Base-by-base conservation (phyloP, 2,329 filamentous ascomycete genomes). In the Sporothrix euskadiensis region DNA sequence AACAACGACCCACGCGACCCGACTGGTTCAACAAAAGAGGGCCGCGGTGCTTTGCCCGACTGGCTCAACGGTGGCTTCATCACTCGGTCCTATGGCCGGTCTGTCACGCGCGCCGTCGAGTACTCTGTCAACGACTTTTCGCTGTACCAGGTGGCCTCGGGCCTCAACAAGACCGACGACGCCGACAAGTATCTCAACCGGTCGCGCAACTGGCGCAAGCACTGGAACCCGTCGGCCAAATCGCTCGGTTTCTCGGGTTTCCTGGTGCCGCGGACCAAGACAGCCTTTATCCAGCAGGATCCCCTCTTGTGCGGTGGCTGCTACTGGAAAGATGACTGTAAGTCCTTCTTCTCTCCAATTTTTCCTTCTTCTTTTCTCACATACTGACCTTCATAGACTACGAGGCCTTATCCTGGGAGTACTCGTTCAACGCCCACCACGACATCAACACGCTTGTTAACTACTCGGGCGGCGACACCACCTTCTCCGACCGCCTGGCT, bases 151-250 rank as follows among this genome's bases (percentile, higher is more conserved):
- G 88, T 93, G 12, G 91, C 91, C 3, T 79, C 78, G 1, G 90
- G 89, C 0, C 80, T 92, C 1, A 84, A 83, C 1, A 75, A 73
- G 39, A 73, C 77, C 0, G 80, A 81, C 0, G 88, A 90, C 57
- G 86, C 87, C 3, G 75, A 81, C 2, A 89, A 84, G 71, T 93
- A 92, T 76, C 83, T 92, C 35, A 82, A 85, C 63, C 86, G 90
- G 9, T 91, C 89, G 0, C 84, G 86, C 10, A 90, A 92, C 77
- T 93, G 91, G 91, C 85, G 88, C 19, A 92, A 92, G 78, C 90
- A 92, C 76, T 93, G 90, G 90, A 90, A 92, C 78, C 78, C 85
- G 0, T 79, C 87, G 65, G 84, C 88, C 61, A 83, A 82, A 0
- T 88, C 88, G 0, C 83, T 90, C 0, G 87, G 86, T 4, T 91